Evolutionary conservation across 306 rosid species (phyloP).

Genomic region (Comarum palustre): DNA sequence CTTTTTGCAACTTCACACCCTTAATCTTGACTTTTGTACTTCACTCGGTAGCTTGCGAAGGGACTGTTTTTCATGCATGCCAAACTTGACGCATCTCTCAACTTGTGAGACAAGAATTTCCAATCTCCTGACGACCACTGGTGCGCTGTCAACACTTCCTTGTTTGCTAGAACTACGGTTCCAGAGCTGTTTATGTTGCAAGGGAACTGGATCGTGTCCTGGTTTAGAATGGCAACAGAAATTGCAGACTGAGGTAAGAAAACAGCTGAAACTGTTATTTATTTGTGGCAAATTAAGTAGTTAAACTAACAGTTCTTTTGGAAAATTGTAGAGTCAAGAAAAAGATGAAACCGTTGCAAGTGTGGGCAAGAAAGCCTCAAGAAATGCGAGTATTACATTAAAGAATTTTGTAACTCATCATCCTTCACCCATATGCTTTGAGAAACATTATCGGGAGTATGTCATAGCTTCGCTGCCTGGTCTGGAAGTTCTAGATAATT

Average conservation of each 20-base stretch:
- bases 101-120: constrained; percentile 69
- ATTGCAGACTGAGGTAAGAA: constrained; percentile 50
- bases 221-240: constrained; percentile 34
- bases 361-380: constrained; percentile 21
- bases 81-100: constrained; percentile 56
- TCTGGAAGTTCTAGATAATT: constrained; percentile 58
- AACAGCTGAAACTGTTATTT: not conserved
- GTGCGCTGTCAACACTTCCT: constrained; percentile 61
- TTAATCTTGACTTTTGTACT: constrained; percentile 64
- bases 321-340: constrained; percentile 35
- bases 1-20: constrained; percentile 60
- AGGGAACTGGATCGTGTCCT: constrained; percentile 51
- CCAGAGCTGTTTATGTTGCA: constrained; percentile 63
- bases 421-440: constrained; percentile 68
- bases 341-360: constrained; percentile 3
- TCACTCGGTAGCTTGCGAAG: constrained; percentile 52
- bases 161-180: constrained; percentile 64
- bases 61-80: constrained; percentile 72
- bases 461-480: constrained; percentile 57
- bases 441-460: constrained; percentile 70
- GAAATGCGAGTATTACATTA: constrained; percentile 32
- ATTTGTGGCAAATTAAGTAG: constrained; percentile 6
- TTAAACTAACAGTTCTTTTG: constrained; percentile 13
- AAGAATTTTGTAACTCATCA: constrained; percentile 51
- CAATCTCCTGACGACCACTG: constrained; percentile 68